Evolutionary conservation across 1,139 yeast species (phyloP).

Genomic region (Casaregolazyma suthepensis): DNA sequence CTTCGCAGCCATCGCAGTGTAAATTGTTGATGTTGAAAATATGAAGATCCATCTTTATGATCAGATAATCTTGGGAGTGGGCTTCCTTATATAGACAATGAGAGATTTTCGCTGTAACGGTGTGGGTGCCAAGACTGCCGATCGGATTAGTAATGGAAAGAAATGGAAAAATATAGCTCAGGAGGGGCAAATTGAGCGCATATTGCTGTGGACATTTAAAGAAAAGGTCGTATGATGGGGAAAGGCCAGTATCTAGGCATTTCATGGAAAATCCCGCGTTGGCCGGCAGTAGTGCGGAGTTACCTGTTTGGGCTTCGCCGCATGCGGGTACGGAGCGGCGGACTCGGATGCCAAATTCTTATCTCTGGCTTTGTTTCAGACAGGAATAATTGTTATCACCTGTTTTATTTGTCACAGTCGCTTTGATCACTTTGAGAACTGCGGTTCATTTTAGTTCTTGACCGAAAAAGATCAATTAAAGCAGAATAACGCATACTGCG

Average conservation of each 20-base stretch:
- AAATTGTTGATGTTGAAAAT: slow-evolving; percentile 32
- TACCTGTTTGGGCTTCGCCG: background rate
- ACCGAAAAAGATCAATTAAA: too few species aligned
- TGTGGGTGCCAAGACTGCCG: background rate
- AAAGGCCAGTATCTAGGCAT: background rate
- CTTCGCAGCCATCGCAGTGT: slow-evolving; percentile 49
- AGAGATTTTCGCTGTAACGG: slow-evolving; percentile 7
- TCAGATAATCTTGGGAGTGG: background rate
- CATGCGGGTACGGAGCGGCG: background rate
- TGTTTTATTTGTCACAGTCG: too few species aligned
- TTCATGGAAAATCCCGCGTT: background rate
- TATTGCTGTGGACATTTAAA: background rate
- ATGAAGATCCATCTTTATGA: slow-evolving; percentile 7
- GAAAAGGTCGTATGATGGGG: background rate
- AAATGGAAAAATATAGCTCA: background rate
- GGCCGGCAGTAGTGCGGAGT: background rate
- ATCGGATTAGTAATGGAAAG: background rate
- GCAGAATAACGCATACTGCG: too few species aligned
- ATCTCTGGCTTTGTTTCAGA: too few species aligned
- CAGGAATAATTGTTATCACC: too few species aligned
- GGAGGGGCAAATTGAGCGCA: background rate
- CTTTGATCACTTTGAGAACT: too few species aligned
- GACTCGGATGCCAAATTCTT: background rate
- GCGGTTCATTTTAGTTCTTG: too few species aligned
- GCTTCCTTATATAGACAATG: slow-evolving; percentile 1